These are phyloP conservation scores for Orbilia oligospora DNA, from an alignment of 2,329 filamentous ascomycete species.

Conservation along the genomic window DNA sequence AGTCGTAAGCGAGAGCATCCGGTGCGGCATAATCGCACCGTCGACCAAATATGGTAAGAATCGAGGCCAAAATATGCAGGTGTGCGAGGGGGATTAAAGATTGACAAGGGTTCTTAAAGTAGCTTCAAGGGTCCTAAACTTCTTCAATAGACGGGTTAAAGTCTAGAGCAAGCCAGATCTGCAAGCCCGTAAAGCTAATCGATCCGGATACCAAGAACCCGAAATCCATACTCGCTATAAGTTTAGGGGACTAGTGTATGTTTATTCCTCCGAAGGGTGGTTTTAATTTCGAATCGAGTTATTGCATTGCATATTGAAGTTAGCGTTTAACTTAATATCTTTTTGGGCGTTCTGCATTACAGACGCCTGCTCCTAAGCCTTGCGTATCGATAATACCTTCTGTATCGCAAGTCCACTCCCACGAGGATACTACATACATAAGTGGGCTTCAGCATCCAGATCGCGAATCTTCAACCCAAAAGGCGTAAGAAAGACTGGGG, in stretches of 20 bases:
- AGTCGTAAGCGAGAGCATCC: slow-evolving; percentile 22
- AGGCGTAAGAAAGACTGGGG: background rate
- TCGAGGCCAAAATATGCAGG: slow-evolving; percentile 20
- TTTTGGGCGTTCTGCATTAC: slow-evolving; percentile 15
- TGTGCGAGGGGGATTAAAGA: slow-evolving; percentile 25
- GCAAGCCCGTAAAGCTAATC: slow-evolving; percentile 29
- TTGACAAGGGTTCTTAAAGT: slow-evolving; percentile 15
- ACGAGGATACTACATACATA: slow-evolving; percentile 28
- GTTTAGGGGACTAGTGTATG: slow-evolving; percentile 4
- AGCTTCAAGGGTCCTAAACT: slow-evolving; percentile 14
- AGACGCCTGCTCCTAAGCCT: slow-evolving; percentile 41
- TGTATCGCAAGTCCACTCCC: slow-evolving; percentile 23
- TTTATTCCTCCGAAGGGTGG: slow-evolving; percentile 2
- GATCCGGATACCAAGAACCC: slow-evolving; percentile 15
- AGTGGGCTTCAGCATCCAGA: slow-evolving; percentile 12
- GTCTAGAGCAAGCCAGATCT: slow-evolving; percentile 36
- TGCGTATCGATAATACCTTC: slow-evolving; percentile 28
- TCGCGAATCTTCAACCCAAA: slow-evolving; percentile 21
- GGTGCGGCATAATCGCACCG: slow-evolving; percentile 17
- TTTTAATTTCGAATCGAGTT: slow-evolving; percentile 43
- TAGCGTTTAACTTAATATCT: slow-evolving; percentile 19
- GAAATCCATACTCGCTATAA: background rate
- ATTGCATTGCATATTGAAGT: slow-evolving; percentile 27
- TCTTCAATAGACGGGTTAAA: background rate
- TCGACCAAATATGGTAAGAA: slow-evolving; percentile 8